These are phyloP conservation scores for Talaromyces stipitatus DNA, from an alignment of 495 filamentous ascomycete genomes.

Conservation along the genomic window DNA sequence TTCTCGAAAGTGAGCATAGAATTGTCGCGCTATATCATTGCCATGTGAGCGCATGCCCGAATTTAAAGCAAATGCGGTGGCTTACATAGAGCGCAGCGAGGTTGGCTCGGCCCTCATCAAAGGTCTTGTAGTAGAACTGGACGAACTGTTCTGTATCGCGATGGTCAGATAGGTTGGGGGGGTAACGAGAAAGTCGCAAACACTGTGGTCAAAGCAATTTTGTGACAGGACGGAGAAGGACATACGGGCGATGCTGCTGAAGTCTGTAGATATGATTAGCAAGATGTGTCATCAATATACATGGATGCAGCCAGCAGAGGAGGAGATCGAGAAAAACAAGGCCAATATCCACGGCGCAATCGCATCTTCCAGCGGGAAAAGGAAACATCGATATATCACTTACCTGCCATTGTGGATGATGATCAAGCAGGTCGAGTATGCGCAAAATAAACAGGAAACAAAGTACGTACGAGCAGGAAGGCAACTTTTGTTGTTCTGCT, in stretches of 20 bases:
- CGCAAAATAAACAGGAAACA: slow-evolving; percentile 1
- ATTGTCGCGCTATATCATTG: slow-evolving; percentile 53
- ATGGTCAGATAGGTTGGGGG: not conserved
- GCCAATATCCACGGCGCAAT: not conserved
- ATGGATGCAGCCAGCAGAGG: not conserved
- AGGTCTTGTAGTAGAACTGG: slow-evolving; percentile 79
- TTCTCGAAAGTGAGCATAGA: slow-evolving; percentile 95
- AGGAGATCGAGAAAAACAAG: not conserved
- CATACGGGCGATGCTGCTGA: slow-evolving; percentile 48
- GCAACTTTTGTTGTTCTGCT: not conserved
- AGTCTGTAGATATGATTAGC: slow-evolving; percentile 30
- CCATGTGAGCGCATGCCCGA: not conserved
- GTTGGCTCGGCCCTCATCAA: slow-evolving; percentile 57
- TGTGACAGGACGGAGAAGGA: slow-evolving; percentile 9
- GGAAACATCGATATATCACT: slow-evolving; percentile 9
- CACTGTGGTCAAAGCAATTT: not conserved
- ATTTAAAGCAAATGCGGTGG: not conserved
- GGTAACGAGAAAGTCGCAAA: not conserved
- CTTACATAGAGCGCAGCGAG: slow-evolving; percentile 73
- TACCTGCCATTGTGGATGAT: slow-evolving; percentile 33
- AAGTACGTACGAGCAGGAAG: slow-evolving; percentile 1
- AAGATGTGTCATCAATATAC: not conserved
- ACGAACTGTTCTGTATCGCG: slow-evolving; percentile 65
- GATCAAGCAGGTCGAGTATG: not conserved
- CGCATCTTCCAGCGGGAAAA: not conserved